phyloP scores from a whole-genome alignment of 805 yeast species.

The Lachancea fermentati region DNA sequence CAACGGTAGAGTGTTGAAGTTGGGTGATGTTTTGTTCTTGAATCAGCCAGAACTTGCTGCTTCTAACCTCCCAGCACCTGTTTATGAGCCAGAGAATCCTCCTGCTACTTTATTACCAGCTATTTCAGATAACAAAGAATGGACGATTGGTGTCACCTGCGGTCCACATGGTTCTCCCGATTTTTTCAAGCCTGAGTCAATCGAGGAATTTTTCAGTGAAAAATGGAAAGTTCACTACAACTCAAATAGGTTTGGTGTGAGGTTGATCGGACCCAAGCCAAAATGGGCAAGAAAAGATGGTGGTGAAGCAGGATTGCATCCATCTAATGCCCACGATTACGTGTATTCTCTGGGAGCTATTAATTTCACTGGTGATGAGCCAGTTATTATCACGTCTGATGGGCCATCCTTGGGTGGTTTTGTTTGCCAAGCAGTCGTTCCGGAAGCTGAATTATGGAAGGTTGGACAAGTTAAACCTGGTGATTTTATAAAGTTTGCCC shows the following conservation, averaged over 20 bases:
- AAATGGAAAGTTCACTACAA: conserved; percentile 96
- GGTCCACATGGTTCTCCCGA: conserved; percentile 99
- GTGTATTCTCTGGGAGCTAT: conserved; percentile 95
- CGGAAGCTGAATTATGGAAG: conserved; percentile 97
- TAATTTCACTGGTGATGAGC: conserved; percentile 98
- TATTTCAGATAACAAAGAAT: conserved; percentile 34
- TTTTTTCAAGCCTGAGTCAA: conserved; percentile 73
- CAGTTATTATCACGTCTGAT: conserved; percentile 93
- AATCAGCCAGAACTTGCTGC: conserved; percentile 70
- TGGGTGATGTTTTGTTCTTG: conserved; percentile 86
- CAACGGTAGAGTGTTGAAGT: conserved; percentile 85
- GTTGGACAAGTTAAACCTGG: conserved; percentile 98
- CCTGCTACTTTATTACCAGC: conserved; percentile 42
- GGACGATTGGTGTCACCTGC: conserved; percentile 90
- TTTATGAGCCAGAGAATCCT: conserved; percentile 52
- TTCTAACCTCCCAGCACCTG: conserved; percentile 68
- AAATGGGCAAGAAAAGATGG: conserved; percentile 95
- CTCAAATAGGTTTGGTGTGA: conserved; percentile 93
- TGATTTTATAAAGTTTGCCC: conserved; percentile 73
- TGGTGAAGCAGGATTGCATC: conserved; percentile 97
- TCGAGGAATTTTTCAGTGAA: conserved; percentile 65
- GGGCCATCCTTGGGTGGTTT: conserved; percentile 98
- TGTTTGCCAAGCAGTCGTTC: conserved; percentile 93
- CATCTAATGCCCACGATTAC: conserved; percentile 97
- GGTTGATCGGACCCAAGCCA: conserved; percentile 93